Evolutionary conservation across 192 early-diverging fungal genomes (phyloP).

Genomic region (Thamnidium elegans): DNA sequence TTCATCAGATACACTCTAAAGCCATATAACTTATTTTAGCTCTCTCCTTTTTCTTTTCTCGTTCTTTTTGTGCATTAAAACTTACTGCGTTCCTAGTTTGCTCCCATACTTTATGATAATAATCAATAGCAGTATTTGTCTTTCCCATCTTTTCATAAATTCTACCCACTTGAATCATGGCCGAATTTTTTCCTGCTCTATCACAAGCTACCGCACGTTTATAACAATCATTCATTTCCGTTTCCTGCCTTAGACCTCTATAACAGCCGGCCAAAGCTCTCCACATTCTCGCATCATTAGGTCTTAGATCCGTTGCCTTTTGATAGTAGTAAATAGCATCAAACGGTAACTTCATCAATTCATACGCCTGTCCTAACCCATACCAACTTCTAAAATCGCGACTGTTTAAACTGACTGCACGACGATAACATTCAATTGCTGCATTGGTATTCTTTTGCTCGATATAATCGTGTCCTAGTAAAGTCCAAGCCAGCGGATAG

Average conservation of each 20-base stretch:
- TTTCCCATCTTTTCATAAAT: slow-evolving; percentile 59
- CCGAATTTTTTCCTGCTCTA: slow-evolving; percentile 42
- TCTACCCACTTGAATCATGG: slow-evolving; percentile 54
- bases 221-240: slow-evolving; percentile 72
- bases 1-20: slow-evolving; percentile 12
- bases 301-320: slow-evolving; percentile 68
- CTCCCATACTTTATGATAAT: slow-evolving; percentile 48
- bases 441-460: slow-evolving; percentile 88
- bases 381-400: slow-evolving; percentile 91
- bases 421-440: slow-evolving; percentile 85
- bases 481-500: slow-evolving; percentile 81
- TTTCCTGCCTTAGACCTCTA: slow-evolving; percentile 36
- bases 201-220: slow-evolving; percentile 62
- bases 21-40: not conserved
- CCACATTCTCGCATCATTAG: slow-evolving; percentile 89
- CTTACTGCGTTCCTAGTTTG: slow-evolving; percentile 22
- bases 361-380: slow-evolving; percentile 87
- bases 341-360: slow-evolving; percentile 77
- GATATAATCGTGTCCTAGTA: slow-evolving; percentile 94
- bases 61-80: not conserved
- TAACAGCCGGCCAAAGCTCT: slow-evolving; percentile 71
- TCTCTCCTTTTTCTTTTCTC: too few species aligned
- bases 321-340: slow-evolving; percentile 84
- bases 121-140: slow-evolving; percentile 50
- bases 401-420: slow-evolving; percentile 75